These are phyloP conservation scores for Wallacemonas collosoma DNA, from an alignment of 208 protist genomes.

Conservation along the genomic window DNA sequence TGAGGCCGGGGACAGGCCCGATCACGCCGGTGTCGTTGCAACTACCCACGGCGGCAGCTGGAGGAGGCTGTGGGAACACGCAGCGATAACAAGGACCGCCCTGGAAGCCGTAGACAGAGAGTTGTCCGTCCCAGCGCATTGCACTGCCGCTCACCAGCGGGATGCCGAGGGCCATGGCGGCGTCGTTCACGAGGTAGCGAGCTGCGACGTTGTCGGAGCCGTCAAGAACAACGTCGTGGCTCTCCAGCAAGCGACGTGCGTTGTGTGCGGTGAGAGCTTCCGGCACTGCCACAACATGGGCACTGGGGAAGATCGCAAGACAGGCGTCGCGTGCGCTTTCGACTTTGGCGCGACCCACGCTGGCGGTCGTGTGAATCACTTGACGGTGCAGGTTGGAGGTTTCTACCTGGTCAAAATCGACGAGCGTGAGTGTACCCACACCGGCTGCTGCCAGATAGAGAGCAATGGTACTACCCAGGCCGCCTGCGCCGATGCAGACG, in stretches of 20 bases:
- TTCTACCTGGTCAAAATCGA: slow-evolving; percentile 95
- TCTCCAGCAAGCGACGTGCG: slow-evolving; percentile 63
- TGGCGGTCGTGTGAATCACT: slow-evolving; percentile 84
- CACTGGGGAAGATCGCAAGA: slow-evolving; percentile 62
- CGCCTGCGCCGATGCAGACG: slow-evolving; percentile 93
- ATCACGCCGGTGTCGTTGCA: slow-evolving; percentile 94
- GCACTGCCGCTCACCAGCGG: slow-evolving; percentile 95
- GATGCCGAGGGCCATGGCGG: slow-evolving; percentile 78
- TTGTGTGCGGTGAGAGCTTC: slow-evolving; percentile 64
- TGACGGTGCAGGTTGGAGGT: slow-evolving; percentile 95
- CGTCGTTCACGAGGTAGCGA: slow-evolving; percentile 95
- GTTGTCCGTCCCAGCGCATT: slow-evolving; percentile 95
- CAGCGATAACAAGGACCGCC: slow-evolving; percentile 94
- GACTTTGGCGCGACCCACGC: slow-evolving; percentile 78
- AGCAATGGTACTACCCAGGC: slow-evolving; percentile 92
- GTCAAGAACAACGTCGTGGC: slow-evolving; percentile 92
- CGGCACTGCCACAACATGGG: slow-evolving; percentile 37
- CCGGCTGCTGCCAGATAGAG: slow-evolving; percentile 95
- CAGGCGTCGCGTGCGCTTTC: slow-evolving; percentile 75
- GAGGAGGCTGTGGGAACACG: slow-evolving; percentile 90
- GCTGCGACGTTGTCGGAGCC: slow-evolving; percentile 93
- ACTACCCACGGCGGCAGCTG: slow-evolving; percentile 75
- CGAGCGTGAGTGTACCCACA: slow-evolving; percentile 85
- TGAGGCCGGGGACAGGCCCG: slow-evolving; percentile 92
- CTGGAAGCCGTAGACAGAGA: slow-evolving; percentile 86